Evolutionary conservation across 2,329 filamentous ascomycete genomes (phyloP).

Genomic region (Arthroderma sp.): DNA sequence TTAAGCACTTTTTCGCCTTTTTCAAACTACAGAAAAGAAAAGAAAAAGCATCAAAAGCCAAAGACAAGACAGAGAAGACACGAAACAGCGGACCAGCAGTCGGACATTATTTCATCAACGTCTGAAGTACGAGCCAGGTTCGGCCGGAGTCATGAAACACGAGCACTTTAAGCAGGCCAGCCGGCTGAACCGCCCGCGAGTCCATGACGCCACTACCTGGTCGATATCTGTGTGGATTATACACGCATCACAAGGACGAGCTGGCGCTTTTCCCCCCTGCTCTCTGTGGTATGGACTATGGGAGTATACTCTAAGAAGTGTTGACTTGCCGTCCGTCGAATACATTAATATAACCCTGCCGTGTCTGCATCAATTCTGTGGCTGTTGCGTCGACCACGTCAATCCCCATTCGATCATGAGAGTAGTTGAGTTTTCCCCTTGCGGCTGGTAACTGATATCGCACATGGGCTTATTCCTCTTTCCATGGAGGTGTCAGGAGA

Average conservation of each 20-base stretch:
- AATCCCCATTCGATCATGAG: slow-evolving; percentile 4
- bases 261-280: background rate
- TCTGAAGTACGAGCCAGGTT: background rate
- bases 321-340: background rate
- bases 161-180: background rate
- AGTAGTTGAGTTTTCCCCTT: background rate
- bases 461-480: background rate
- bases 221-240: background rate
- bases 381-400: background rate
- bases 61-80: background rate
- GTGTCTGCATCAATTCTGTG: background rate
- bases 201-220: background rate
- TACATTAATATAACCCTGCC: background rate
- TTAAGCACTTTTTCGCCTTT: background rate
- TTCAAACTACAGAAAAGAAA: no score
- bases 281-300: background rate
- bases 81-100: background rate
- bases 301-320: no score
- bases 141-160: background rate
- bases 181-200: background rate
- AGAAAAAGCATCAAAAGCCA: background rate
- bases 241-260: background rate
- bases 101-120: background rate
- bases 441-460: background rate
- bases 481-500: background rate